A percentile compares a stretch with the other conserved stretches of the same genome.
Conservation (phyloP, 306 rosid species). For the Hylodesmum podocarpum region DNA sequence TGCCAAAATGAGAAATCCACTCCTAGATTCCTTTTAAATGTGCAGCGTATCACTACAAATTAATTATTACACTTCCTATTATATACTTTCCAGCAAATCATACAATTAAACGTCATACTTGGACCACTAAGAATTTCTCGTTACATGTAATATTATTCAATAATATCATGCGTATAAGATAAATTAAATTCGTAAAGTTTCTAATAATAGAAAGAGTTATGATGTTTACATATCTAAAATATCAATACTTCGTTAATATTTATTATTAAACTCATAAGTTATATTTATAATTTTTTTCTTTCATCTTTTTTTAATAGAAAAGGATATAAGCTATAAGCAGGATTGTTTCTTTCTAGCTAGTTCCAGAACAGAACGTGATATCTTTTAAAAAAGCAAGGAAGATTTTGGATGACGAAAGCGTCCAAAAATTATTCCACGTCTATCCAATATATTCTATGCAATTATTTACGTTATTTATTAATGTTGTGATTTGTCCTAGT, state of each 20-base stretch:
- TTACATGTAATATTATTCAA: neutral
- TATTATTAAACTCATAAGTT: too few relatives aligned
- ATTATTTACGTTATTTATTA: neutral
- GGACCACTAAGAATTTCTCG: neutral
- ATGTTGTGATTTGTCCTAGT: neutral
- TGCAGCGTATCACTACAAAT: neutral
- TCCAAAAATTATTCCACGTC: constrained; percentile 7
- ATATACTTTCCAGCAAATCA: neutral
- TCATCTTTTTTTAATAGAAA: neutral
- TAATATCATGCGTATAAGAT: neutral
- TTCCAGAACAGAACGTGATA: neutral
- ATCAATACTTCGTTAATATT: too few relatives aligned
- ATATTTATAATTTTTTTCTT: too few relatives aligned
- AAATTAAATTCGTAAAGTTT: neutral
- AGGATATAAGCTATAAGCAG: too few relatives aligned
- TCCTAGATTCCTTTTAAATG: neutral
- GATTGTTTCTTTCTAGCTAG: neutral
- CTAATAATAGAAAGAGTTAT: too few relatives aligned
- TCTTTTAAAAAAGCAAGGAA: neutral
- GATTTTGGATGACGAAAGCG: neutral
- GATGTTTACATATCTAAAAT: too few relatives aligned
- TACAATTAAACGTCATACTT: neutral
- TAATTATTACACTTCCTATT: neutral
- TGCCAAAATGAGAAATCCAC: constrained; percentile 13
- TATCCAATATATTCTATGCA: neutral